Evolutionary conservation across 2,329 filamentous ascomycete genomes (phyloP).

Genomic region (Trichophaea hybrida): DNA sequence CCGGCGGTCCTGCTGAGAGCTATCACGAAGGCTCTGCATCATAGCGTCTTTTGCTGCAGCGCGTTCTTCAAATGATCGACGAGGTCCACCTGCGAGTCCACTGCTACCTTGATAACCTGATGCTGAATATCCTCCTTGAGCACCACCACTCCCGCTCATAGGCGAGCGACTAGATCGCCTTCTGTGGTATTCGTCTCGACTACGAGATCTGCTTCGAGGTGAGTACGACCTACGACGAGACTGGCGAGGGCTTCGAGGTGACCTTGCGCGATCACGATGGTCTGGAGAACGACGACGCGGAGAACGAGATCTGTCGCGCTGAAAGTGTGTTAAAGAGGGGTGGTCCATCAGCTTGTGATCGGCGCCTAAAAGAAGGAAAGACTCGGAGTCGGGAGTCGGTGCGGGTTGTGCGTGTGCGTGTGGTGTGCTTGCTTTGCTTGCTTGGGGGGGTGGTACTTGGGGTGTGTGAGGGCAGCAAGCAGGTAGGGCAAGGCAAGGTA

Average conservation of each 20-base stretch:
- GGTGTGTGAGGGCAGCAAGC: background rate
- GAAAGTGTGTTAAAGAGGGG: conserved; percentile 28
- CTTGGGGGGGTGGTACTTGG: background rate
- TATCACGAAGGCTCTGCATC: conserved; percentile 88
- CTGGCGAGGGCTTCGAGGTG: conserved; percentile 67
- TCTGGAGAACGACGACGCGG: conserved; percentile 49
- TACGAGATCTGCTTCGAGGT: conserved; percentile 63
- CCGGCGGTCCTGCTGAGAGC: conserved; percentile 94
- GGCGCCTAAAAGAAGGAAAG: conserved; percentile 25
- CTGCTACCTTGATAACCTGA: conserved; percentile 39
- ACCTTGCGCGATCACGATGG: conserved; percentile 32
- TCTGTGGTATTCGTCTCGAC: conserved; percentile 57
- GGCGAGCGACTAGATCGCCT: conserved; percentile 69
- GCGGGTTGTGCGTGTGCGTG: background rate
- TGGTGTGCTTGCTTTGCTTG: background rate
- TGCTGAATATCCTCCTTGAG: conserved; percentile 46
- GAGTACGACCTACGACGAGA: conserved; percentile 60
- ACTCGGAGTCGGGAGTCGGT: conserved; percentile 9
- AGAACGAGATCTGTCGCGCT: conserved; percentile 75
- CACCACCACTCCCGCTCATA: conserved; percentile 61
- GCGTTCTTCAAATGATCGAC: conserved; percentile 73
- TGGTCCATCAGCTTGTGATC: conserved; percentile 26
- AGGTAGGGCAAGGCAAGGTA: background rate
- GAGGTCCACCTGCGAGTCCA: conserved; percentile 47
- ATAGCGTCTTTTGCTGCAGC: conserved; percentile 76